Conservation (phyloP, 2,329 filamentous ascomycete genomes). For the Sclerotinia sclerotiorum region DNA sequence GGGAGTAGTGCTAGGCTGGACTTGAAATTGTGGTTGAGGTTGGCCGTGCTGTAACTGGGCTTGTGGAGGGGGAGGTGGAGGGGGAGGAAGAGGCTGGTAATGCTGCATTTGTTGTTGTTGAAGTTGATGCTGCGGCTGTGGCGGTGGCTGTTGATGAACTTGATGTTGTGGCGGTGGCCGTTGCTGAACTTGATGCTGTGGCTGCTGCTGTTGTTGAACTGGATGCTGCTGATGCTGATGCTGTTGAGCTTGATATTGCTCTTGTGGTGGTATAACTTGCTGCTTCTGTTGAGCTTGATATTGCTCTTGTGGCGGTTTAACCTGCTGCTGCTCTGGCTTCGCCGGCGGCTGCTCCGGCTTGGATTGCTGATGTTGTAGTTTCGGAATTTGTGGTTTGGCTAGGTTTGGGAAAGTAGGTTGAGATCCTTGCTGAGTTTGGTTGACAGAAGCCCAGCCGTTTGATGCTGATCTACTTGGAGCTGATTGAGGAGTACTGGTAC, state of each 20-base stretch:
- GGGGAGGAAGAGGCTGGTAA: background rate
- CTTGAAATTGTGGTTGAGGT: conserved; percentile 17
- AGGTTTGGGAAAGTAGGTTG: conserved; percentile 17
- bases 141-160: background rate
- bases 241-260: background rate
- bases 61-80: background rate
- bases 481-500: conserved; percentile 18
- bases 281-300: background rate
- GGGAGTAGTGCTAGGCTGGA: background rate
- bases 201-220: background rate
- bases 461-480: conserved; percentile 11
- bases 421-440: conserved; percentile 19
- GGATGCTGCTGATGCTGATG: background rate
- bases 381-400: conserved; percentile 13
- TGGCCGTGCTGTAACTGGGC: background rate
- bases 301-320: background rate
- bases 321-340: background rate
- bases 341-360: conserved; percentile 5
- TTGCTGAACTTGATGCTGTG: conserved; percentile 3
- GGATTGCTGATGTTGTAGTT: conserved; percentile 15
- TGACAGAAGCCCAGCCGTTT: conserved; percentile 25
- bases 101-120: background rate
- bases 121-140: background rate
- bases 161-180: background rate
- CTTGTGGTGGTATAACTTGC: background rate